These are phyloP conservation scores for Lentinula boryana DNA, from an alignment of 768 basidiomycete genomes.

Conservation along the genomic window DNA sequence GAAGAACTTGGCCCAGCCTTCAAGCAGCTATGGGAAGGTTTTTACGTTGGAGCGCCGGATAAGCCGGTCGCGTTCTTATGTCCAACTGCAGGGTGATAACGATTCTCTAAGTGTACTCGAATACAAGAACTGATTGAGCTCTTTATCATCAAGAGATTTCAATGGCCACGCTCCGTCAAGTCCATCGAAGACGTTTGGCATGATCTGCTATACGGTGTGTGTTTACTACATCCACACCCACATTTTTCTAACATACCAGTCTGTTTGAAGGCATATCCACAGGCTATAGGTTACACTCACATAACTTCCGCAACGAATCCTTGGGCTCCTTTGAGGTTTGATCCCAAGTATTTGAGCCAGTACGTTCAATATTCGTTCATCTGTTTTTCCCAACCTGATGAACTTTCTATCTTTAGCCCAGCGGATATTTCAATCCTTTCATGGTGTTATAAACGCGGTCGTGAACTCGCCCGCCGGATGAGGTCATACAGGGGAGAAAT, in stretches of 20 bases:
- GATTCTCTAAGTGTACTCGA: neutral
- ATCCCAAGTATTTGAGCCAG: neutral
- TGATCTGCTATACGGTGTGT: neutral
- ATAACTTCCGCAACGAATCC: neutral
- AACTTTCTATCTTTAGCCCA: neutral
- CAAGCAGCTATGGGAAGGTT: constrained; percentile 24
- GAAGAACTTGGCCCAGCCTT: constrained; percentile 29
- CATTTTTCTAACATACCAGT: neutral
- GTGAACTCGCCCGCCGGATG: constrained; percentile 31
- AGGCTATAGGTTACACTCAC: neutral
- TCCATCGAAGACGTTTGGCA: neutral
- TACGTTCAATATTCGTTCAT: neutral
- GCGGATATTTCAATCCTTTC: constrained; percentile 20
- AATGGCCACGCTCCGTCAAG: neutral
- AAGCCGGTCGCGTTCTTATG: constrained; percentile 30
- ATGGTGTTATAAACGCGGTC: constrained; percentile 19
- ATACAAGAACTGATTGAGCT: neutral
- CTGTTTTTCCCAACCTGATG: neutral
- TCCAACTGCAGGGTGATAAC: constrained; percentile 16
- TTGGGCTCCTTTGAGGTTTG: neutral
- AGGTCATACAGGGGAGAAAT: constrained; percentile 16
- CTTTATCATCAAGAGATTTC: neutral
- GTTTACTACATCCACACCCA: neutral
- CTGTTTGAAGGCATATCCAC: neutral
- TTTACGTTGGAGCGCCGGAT: constrained; percentile 28